phyloP scores from a whole-genome alignment of 73 alveolate genomes.

The Uronychia setigera region DNA sequence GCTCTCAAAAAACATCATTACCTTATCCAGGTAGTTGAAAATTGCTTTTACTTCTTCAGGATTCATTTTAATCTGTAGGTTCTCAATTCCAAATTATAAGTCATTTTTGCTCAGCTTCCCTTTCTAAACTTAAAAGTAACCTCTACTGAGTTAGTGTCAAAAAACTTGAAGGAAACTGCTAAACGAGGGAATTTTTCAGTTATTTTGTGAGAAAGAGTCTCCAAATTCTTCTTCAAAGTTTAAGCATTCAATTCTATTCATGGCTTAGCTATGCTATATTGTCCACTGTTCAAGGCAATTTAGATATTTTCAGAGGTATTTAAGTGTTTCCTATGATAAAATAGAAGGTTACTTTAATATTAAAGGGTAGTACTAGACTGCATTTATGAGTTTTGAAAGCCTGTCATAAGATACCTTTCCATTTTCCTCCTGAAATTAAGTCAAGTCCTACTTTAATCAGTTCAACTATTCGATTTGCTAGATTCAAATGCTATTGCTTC shows the following conservation, averaged over 20 bases:
- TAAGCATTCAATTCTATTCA: too few relatives aligned
- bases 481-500: neutral
- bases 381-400: neutral
- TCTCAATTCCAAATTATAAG: conserved; percentile 27
- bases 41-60: conserved; percentile 7
- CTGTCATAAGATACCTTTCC: neutral
- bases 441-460: neutral
- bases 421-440: neutral
- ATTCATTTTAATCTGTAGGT: conserved; percentile 15
- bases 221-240: neutral
- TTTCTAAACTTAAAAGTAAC: too few relatives aligned
- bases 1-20: too few relatives aligned
- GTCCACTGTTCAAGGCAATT: neutral
- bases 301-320: neutral
- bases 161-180: conserved; percentile 38
- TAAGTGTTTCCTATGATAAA: neutral
- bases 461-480: neutral
- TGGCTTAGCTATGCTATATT: too few relatives aligned
- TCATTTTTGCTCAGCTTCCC: neutral
- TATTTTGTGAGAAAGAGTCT: conserved; percentile 24
- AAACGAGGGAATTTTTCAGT: conserved; percentile 34
- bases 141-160: conserved; percentile 28
- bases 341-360: neutral
- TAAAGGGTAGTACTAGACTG: neutral
- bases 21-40: conserved; percentile 33